Evolutionary conservation across 805 yeast species (phyloP).

Genomic region (Candida pseudofarinosa): DNA sequence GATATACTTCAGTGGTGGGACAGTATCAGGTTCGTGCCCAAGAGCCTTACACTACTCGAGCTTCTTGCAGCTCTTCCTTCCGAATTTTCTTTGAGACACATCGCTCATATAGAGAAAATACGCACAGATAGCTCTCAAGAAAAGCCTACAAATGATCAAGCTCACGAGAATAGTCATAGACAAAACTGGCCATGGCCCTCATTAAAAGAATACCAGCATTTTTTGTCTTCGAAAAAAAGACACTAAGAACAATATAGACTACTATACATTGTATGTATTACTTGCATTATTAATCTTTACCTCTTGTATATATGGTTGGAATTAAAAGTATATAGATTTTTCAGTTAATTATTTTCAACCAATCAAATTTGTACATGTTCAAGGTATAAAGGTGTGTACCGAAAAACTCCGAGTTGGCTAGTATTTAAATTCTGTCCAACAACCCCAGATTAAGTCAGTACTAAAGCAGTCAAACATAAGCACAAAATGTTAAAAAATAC

Average conservation of each 20-base stretch:
- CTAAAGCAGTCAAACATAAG: background rate
- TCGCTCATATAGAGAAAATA: conserved; percentile 29
- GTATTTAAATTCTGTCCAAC: background rate
- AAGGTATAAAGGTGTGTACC: conserved; percentile 1
- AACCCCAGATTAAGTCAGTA: conserved; percentile 6
- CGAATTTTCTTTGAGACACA: conserved; percentile 33
- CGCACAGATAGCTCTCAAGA: conserved; percentile 12
- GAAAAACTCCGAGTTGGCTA: background rate
- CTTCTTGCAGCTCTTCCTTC: conserved; percentile 36
- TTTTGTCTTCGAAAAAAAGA: background rate
- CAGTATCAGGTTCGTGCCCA: conserved; percentile 39
- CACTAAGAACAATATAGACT: background rate
- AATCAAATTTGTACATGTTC: conserved; percentile 1
- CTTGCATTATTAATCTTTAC: background rate
- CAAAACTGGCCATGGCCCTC: conserved; percentile 36
- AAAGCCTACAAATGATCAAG: conserved; percentile 1
- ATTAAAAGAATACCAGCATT: conserved; percentile 13
- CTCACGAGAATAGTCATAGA: conserved; percentile 1
- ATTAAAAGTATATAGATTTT: background rate
- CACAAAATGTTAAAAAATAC: conserved; percentile 26
- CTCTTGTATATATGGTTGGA: background rate
- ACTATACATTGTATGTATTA: background rate
- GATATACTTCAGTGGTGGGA: conserved; percentile 56
- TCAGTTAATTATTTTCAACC: conserved; percentile 2
- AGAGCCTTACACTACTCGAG: conserved; percentile 32